Conservation (phyloP, 148 eudicot species). For the Vaccinium corymbosum region DNA sequence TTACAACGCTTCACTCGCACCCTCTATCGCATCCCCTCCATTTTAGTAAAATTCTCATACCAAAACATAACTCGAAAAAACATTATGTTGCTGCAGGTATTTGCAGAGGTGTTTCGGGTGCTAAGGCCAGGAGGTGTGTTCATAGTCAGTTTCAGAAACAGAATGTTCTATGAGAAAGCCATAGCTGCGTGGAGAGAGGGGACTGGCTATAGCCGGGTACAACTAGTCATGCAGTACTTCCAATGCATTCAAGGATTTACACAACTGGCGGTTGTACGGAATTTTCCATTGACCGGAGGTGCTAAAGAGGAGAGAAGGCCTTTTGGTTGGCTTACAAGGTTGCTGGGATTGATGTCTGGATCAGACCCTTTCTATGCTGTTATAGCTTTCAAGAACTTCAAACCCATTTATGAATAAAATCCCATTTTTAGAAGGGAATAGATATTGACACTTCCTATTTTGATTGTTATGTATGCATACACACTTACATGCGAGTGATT, state of each 20-base stretch:
- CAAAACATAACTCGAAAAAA: background rate
- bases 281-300: conserved; percentile 25
- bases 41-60: too few species aligned
- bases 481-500: too few species aligned
- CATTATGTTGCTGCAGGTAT: conserved; percentile 35
- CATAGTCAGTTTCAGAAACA: conserved; percentile 66
- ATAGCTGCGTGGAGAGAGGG: conserved; percentile 65
- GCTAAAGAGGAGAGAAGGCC: conserved; percentile 23
- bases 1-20: too few species aligned
- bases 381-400: conserved; percentile 58
- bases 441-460: too few species aligned
- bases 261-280: conserved; percentile 40
- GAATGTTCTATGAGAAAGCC: conserved; percentile 72
- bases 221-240: conserved; percentile 58
- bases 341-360: conserved; percentile 42
- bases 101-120: conserved; percentile 61
- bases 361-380: conserved; percentile 75
- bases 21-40: too few species aligned
- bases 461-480: too few species aligned
- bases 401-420: conserved; percentile 21
- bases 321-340: conserved; percentile 32
- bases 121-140: conserved; percentile 69
- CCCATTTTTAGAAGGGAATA: background rate
- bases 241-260: conserved; percentile 64
- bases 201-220: conserved; percentile 47